Evolutionary conservation across 305 asterid genomes (phyloP).

Genomic region (Fraxinus xanthoxyloides): DNA sequence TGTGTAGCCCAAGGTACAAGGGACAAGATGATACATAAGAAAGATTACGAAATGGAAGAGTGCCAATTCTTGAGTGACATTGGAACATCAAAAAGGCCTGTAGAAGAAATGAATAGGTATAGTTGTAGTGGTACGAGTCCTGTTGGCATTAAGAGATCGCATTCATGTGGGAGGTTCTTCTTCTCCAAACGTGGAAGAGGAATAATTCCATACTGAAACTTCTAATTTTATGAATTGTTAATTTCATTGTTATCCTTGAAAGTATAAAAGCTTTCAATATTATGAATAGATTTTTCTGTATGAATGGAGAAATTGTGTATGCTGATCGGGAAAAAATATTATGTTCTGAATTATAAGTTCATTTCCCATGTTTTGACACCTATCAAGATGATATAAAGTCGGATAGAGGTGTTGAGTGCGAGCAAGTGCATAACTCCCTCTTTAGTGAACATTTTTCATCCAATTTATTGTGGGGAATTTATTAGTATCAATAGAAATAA

Average conservation of each 20-base stretch:
- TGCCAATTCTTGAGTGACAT: constrained; percentile 7
- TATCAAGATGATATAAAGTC: not conserved
- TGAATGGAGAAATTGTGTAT: not conserved
- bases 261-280: not conserved
- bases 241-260: not conserved
- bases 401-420: not conserved
- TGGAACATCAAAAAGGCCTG: constrained; percentile 30
- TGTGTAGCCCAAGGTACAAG: not conserved
- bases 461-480: not conserved
- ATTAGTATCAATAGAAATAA: not conserved
- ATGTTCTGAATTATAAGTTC: not conserved
- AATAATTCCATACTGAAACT: constrained; percentile 35
- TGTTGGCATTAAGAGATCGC: constrained; percentile 36
- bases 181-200: constrained; percentile 36
- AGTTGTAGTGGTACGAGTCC: constrained; percentile 20
- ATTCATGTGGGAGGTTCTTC: constrained; percentile 47
- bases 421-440: not conserved
- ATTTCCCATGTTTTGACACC: not conserved
- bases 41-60: constrained; percentile 10
- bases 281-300: not conserved
- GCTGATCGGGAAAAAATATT: not conserved
- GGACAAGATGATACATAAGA: not conserved
- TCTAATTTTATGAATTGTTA: not conserved
- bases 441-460: not conserved
- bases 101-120: constrained; percentile 23